A percentile compares a stretch with the other conserved stretches of the same genome.
phyloP scores from a whole-genome alignment of 257 asterid species.

The Nicotiana undulata region DNA sequence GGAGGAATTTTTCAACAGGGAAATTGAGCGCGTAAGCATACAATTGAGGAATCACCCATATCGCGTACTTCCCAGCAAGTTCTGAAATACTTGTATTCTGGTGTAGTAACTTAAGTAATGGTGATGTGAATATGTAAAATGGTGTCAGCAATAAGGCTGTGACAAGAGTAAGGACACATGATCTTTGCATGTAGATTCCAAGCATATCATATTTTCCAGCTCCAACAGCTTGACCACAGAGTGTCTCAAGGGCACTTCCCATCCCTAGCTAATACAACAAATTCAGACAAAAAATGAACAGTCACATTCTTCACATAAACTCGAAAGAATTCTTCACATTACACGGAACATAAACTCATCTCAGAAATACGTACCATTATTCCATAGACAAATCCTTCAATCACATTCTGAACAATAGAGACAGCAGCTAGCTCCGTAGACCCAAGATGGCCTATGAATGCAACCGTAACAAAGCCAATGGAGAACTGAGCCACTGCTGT shows the following conservation, averaged over 20 bases:
- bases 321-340: not conserved
- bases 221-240: constrained; percentile 81
- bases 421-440: constrained; percentile 71
- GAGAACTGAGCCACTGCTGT: constrained; percentile 64
- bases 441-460: constrained; percentile 72
- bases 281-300: not conserved
- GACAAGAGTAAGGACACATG: constrained; percentile 45
- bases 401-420: constrained; percentile 62
- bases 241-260: constrained; percentile 90
- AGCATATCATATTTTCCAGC: constrained; percentile 55
- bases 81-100: constrained; percentile 41
- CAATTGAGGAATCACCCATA: constrained; percentile 69
- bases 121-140: constrained; percentile 49
- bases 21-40: constrained; percentile 68
- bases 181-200: constrained; percentile 68
- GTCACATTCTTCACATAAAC: too few relatives aligned
- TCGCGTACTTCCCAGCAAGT: constrained; percentile 59
- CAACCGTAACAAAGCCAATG: constrained; percentile 54
- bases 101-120: constrained; percentile 35
- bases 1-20: constrained; percentile 68
- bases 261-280: constrained; percentile 59
- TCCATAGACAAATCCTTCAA: constrained; percentile 76
- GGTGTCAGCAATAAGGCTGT: constrained; percentile 48
- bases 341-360: not conserved
- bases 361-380: constrained; percentile 36